Percentiles rank a stretch among this genome's conserved stretches.
Conservation (phyloP, 306 rosid species). For the Casuarina glauca region DNA sequence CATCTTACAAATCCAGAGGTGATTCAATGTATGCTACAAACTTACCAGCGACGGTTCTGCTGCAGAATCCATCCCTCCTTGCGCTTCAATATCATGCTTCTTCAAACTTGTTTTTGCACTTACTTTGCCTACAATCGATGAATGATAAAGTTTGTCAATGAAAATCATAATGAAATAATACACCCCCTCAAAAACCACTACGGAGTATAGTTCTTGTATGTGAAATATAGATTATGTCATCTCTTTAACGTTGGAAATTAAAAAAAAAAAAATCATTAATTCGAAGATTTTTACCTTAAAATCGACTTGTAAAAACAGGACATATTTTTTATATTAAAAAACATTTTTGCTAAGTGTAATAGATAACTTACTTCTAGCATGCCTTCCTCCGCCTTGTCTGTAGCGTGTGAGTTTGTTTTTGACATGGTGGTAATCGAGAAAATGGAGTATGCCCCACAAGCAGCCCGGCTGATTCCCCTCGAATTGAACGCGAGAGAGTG, state of each 20-base stretch:
- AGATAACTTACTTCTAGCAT: constrained; percentile 40
- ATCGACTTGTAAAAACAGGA: too few relatives aligned
- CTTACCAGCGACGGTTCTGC: constrained; percentile 50
- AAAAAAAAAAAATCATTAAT: too few relatives aligned
- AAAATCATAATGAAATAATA: not conserved
- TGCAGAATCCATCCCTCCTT: constrained; percentile 35
- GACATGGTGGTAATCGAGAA: constrained; percentile 63
- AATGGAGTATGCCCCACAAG: constrained; percentile 63
- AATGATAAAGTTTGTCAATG: not conserved
- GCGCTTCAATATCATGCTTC: constrained; percentile 16
- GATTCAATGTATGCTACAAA: constrained; percentile 1
- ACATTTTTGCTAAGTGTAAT: too few relatives aligned
- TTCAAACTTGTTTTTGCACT: constrained; percentile 16
- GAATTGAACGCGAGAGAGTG: constrained; percentile 39
- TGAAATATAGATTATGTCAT: too few relatives aligned
- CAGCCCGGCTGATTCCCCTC: constrained; percentile 56
- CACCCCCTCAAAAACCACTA: not conserved
- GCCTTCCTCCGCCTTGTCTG: constrained; percentile 47
- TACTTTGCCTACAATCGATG: constrained; percentile 32
- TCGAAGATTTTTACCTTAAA: too few relatives aligned
- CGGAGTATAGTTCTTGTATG: not conserved
- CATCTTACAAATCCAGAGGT: not conserved
- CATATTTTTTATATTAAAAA: too few relatives aligned
- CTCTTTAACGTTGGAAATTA: too few relatives aligned
- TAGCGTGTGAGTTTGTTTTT: constrained; percentile 52